phyloP scores from a whole-genome alignment of 1,284 basidiomycete species.

The Puccinia coronata region DNA sequence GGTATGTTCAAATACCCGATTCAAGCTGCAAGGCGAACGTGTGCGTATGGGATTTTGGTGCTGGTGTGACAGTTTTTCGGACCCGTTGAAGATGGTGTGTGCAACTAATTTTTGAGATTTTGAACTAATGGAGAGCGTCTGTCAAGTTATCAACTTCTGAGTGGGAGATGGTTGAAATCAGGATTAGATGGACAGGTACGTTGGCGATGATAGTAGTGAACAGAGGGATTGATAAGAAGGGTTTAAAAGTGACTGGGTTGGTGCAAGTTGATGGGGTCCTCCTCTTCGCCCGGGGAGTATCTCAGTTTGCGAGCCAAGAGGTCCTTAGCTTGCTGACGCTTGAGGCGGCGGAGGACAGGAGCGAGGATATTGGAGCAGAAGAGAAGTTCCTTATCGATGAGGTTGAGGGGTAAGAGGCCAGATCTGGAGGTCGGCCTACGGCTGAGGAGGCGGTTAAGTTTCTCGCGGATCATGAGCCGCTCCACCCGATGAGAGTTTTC shows the following conservation, averaged over 20 bases:
- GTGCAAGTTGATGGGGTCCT: background rate
- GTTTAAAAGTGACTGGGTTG: background rate
- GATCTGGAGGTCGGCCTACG: constrained; percentile 10
- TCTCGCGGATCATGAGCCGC: constrained; percentile 9
- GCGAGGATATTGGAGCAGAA: constrained; percentile 4
- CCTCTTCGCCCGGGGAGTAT: background rate
- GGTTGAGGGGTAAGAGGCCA: background rate
- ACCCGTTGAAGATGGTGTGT: no score
- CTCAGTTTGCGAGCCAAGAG: constrained; percentile 25
- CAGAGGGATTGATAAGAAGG: background rate
- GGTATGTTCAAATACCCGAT: no score
- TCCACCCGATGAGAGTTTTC: constrained; percentile 13
- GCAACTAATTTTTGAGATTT: no score
- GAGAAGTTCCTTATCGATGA: constrained; percentile 25
- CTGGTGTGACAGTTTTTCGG: no score
- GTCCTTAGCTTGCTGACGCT: constrained; percentile 17
- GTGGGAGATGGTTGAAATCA: no score
- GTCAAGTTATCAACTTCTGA: no score
- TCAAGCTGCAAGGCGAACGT: no score
- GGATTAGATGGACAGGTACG: no score
- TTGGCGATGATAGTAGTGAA: background rate
- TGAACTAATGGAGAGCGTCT: no score
- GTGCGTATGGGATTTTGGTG: no score
- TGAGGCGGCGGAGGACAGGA: constrained; percentile 26
- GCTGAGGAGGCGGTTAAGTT: background rate